Conservation (phyloP, 2,329 filamentous ascomycete species). For the Aspergillus sp. region DNA sequence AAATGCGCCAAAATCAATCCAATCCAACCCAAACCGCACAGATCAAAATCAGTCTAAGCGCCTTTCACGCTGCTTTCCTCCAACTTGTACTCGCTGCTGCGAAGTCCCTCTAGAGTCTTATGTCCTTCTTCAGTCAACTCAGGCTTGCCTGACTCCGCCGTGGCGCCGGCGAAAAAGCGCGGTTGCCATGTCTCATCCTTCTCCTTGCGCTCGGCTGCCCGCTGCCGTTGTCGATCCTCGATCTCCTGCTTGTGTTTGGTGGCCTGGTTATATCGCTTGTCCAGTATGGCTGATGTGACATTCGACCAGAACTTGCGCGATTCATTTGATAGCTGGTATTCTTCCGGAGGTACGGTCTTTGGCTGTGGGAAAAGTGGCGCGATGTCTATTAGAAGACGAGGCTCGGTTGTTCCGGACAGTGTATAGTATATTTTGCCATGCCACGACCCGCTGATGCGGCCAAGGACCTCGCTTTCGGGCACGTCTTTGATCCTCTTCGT, state of each 20-base stretch:
- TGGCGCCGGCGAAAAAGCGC: constrained; percentile 67
- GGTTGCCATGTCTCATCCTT: constrained; percentile 65
- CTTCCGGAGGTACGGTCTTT: constrained; percentile 68
- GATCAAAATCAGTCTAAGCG: constrained; percentile 16
- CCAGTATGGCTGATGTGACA: constrained; percentile 75
- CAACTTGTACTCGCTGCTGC: constrained; percentile 43
- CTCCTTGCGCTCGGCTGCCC: constrained; percentile 68
- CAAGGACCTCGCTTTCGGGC: constrained; percentile 72
- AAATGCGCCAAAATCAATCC: constrained; percentile 16
- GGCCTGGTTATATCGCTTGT: constrained; percentile 74
- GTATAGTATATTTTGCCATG: constrained; percentile 60
- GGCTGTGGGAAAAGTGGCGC: constrained; percentile 68
- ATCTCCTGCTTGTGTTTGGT: constrained; percentile 83
- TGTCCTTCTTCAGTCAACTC: constrained; percentile 55
- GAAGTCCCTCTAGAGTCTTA: constrained; percentile 47
- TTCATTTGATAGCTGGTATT: constrained; percentile 78
- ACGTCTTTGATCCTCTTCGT: constrained; percentile 76
- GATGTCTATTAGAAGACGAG: constrained; percentile 75
- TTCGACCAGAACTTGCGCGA: constrained; percentile 77
- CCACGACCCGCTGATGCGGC: constrained; percentile 77
- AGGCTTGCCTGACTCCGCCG: constrained; percentile 52
- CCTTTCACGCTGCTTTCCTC: constrained; percentile 30
- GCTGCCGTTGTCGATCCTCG: constrained; percentile 79
- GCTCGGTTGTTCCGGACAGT: constrained; percentile 37
- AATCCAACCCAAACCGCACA: constrained; percentile 2